A percentile compares a stretch with the other conserved stretches of the same genome.
Conservation (phyloP, 2,329 filamentous ascomycete species). For the Beauveria bassiana region DNA sequence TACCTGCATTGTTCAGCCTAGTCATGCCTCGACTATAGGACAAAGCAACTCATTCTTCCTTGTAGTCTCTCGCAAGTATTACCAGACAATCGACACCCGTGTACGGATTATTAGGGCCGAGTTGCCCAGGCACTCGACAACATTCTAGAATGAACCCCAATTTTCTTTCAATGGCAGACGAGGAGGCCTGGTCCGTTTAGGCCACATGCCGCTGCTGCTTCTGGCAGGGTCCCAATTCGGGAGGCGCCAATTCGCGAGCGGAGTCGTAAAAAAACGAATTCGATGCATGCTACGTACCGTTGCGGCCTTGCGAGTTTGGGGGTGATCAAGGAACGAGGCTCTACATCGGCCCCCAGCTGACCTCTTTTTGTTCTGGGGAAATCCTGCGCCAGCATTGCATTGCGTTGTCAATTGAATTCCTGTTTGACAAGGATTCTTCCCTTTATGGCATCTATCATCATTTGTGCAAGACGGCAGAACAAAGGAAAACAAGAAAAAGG, state of each 20-base stretch:
- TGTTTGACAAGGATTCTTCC: background rate
- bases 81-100: background rate
- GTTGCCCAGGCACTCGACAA: background rate
- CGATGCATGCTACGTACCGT: constrained; percentile 10
- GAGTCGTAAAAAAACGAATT: background rate
- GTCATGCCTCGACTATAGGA: too few species aligned
- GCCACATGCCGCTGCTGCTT: background rate
- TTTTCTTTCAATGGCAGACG: background rate
- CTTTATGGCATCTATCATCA: background rate
- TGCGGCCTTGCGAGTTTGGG: background rate
- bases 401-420: too few species aligned
- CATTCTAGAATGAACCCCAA: background rate
- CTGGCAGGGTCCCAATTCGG: constrained; percentile 3
- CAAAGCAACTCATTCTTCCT: background rate
- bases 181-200: constrained; percentile 5
- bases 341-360: constrained; percentile 1
- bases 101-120: background rate
- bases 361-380: background rate
- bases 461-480: background rate
- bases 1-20: too few species aligned
- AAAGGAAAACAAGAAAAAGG: background rate
- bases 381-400: background rate
- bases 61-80: background rate
- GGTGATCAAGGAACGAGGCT: constrained; percentile 1
- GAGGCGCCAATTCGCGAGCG: constrained; percentile 5